Base-by-base conservation (phyloP, 306 rosid genomes). In the Castanea mollissima region DNA sequence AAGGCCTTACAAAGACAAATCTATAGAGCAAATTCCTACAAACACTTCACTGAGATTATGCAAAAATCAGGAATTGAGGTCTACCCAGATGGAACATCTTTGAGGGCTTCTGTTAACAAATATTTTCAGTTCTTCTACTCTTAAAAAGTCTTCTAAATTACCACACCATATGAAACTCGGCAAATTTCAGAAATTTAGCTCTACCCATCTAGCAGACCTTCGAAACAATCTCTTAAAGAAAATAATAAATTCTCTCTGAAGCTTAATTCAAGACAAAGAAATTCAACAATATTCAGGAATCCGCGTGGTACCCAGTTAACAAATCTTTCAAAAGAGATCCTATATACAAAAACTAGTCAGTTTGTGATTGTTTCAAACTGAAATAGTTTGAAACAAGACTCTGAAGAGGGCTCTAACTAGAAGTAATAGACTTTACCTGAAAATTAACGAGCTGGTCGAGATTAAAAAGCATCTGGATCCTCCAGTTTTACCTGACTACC, bases 381-480 rank as follows among this genome's bases (percentile, higher is more conserved):
- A 78, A 75, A n/a, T 12, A 55, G 46, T 31, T 34, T 41, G 27
- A 25, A 25, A 20, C 27, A 3, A 51, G 60, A 21, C 75, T 10
- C 25, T 49, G 19, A 21, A 71, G 76, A 67, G 70, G 52, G 52
- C 31, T 5, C 16, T 80, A 76, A 65, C 46, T 14, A 7, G 10
- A 44, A 55, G 73, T 2, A 65, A 15, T 9, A 34, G 73, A 44
- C 19, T 7, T 68, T 82, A 82, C 84, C 90, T 78, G 74, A 71
- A 73, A 77, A 55, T 23, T 21, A 49, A 1, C 64, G 15, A 3
- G 59, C 76, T 58, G 49, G 20, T 31, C 27, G 57, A 72, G 57
- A 54, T 18, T 51, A 79, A 41, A 41, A 41, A 72, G 75, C 35
- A 55, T 60, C 41, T 13, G 76, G 35, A 58, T 69, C 20, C 21